These are phyloP conservation scores for Colletotrichum sublineola DNA, from an alignment of 2,329 filamentous ascomycete species.

Conservation along the genomic window DNA sequence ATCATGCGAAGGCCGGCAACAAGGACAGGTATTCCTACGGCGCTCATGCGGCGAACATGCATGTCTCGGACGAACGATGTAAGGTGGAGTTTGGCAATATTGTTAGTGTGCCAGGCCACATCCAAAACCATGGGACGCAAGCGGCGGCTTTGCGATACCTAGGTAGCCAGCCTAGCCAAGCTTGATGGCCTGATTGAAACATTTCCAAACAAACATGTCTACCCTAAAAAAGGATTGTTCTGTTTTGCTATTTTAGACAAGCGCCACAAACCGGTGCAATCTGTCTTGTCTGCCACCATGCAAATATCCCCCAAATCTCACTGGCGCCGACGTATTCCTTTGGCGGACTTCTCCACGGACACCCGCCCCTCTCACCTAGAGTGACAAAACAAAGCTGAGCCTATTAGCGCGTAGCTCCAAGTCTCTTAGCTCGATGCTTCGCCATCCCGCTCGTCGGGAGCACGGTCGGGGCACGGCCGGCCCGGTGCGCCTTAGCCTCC, in stretches of 20 bases:
- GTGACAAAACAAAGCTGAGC: slow-evolving; percentile 2
- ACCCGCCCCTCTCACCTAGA: slow-evolving; percentile 16
- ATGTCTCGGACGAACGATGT: slow-evolving; percentile 16
- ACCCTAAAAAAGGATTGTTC: not conserved
- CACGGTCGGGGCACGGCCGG: slow-evolving; percentile 42
- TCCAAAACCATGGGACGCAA: slow-evolving; percentile 8
- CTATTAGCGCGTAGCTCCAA: slow-evolving; percentile 19
- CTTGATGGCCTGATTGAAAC: not conserved
- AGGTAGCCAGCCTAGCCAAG: not conserved
- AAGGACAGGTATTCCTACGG: not conserved
- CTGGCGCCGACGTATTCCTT: not conserved
- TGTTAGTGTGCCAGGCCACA: not conserved
- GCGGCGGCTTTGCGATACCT: not conserved
- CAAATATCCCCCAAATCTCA: not conserved
- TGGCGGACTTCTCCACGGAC: slow-evolving; percentile 40
- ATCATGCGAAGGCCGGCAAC: not conserved
- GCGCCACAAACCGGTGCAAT: not conserved
- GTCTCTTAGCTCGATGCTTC: slow-evolving; percentile 28
- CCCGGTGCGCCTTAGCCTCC: slow-evolving; percentile 38
- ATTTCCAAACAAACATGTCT: not conserved
- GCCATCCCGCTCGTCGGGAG: slow-evolving; percentile 39
- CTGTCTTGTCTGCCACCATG: slow-evolving; percentile 1
- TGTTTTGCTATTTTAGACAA: not conserved
- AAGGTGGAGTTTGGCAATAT: not conserved
- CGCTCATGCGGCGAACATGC: slow-evolving; percentile 7